These are phyloP conservation scores for Phytophthora cactorum DNA, from an alignment of 352 stramenopile species.

Conservation along the genomic window DNA sequence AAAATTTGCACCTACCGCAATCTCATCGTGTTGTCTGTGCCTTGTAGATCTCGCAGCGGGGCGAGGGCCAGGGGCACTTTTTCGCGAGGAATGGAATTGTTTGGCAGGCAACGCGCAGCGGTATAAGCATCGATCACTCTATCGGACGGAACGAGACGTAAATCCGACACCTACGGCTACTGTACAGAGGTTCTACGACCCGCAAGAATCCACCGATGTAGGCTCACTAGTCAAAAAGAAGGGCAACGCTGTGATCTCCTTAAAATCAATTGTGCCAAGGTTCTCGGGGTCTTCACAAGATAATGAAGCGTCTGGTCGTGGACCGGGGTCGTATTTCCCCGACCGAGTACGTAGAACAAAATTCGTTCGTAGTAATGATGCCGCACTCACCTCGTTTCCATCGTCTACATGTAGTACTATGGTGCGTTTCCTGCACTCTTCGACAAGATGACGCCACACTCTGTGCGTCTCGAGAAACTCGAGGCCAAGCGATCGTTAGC, in stretches of 20 bases:
- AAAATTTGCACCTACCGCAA: not conserved
- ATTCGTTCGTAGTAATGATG: not conserved
- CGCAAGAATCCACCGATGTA: slow-evolving; percentile 46
- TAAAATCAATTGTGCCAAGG: slow-evolving; percentile 58
- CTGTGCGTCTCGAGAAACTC: slow-evolving; percentile 31
- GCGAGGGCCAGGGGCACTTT: slow-evolving; percentile 47
- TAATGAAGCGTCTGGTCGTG: slow-evolving; percentile 17
- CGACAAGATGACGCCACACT: slow-evolving; percentile 39
- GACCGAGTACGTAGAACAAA: slow-evolving; percentile 43
- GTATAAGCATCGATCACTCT: slow-evolving; percentile 27
- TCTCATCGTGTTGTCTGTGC: not conserved
- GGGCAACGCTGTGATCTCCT: slow-evolving; percentile 42
- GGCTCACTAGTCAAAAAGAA: slow-evolving; percentile 30
- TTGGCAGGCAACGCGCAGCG: slow-evolving; percentile 38
- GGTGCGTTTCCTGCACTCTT: slow-evolving; percentile 56
- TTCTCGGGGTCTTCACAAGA: slow-evolving; percentile 31
- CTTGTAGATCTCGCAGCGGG: slow-evolving; percentile 23
- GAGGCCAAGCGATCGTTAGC: slow-evolving; percentile 34
- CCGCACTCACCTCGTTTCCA: not conserved
- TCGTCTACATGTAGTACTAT: slow-evolving; percentile 38
- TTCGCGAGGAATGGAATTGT: slow-evolving; percentile 52
- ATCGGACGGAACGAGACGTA: slow-evolving; percentile 55
- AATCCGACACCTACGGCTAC: slow-evolving; percentile 49
- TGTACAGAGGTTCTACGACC: slow-evolving; percentile 56
- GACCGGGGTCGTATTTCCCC: slow-evolving; percentile 51